A percentile compares a stretch with the other conserved stretches of the same genome.
These are phyloP conservation scores for Chytridium lagenaria DNA, from an alignment of 371 early-diverging fungal species.

Conservation along the genomic window DNA sequence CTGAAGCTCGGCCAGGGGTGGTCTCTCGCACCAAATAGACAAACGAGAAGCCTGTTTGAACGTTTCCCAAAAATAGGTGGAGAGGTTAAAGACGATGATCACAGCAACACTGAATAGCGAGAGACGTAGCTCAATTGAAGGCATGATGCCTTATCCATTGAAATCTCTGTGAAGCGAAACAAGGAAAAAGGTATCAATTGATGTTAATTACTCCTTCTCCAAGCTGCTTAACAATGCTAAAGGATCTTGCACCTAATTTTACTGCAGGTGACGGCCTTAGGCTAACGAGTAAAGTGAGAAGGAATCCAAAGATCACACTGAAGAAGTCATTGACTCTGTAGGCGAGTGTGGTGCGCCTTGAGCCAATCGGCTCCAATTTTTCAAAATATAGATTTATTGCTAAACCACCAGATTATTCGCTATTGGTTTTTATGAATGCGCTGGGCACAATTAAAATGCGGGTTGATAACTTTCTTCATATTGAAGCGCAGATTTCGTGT, in stretches of 20 bases:
- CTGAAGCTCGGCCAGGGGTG: conserved; percentile 17
- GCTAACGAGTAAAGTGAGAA: conserved; percentile 20
- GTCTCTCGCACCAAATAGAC: conserved; percentile 53
- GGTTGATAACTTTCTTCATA: too few species aligned
- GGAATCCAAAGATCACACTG: conserved; percentile 21
- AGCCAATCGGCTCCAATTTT: neutral
- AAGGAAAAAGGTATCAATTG: neutral
- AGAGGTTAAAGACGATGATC: too few species aligned
- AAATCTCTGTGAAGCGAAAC: neutral
- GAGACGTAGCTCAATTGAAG: neutral
- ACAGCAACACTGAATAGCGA: too few species aligned
- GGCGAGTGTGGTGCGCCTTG: neutral
- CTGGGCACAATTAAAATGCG: too few species aligned
- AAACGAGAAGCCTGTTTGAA: conserved; percentile 51
- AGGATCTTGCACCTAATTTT: conserved; percentile 28
- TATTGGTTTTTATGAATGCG: too few species aligned
- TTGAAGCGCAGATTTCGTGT: too few species aligned
- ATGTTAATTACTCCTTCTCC: conserved; percentile 56
- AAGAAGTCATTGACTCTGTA: conserved; percentile 16
- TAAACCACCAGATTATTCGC: too few species aligned
- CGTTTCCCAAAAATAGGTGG: neutral
- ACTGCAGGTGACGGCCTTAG: conserved; percentile 26
- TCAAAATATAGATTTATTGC: too few species aligned
- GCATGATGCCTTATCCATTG: neutral
- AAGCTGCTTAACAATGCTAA: conserved; percentile 37